Evolutionary conservation across 2,329 filamentous ascomycete species (phyloP), one percentile per base, ranked within the genome.

Genomic region (Pseudogymnoascus sp.): DNA sequence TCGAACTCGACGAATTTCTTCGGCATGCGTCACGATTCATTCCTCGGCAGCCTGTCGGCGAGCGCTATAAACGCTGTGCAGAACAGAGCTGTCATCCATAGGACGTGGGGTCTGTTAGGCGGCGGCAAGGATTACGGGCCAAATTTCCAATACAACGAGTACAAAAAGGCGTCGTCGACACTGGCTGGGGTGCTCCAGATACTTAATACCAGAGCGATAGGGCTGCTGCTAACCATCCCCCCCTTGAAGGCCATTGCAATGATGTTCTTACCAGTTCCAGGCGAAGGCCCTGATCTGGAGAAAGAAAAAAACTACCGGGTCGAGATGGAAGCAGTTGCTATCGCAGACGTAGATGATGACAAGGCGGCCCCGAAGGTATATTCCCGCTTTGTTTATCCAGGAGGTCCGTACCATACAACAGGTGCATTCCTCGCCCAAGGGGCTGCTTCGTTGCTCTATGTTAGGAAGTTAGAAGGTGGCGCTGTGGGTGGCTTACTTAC

Each of bases 401-500:
- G 64, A 1, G 67, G 66, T 5, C 21, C 62, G 6, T 71, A 70
- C 50, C 61, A 66, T 14, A 21, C 64, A 11, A 69, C 68, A 3
- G 68, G 61, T 8, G 63, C 69, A 8, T 64, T 68, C 6, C 37
- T 70, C 4, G 65, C 66, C 1, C 62, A 70, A 2, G 69, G 53
- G 16, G 69, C 66, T 14, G 66, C 68, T 16, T 68, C 64, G 14
- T 63, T 70, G 16, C 56, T 70, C 14, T 70, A 68, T 37, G 37
- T 21, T 8, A 65, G 66, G 21, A 63, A 63, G 12, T 16, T 53
- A 14, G 46, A 53, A 8, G 46, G 46, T 4, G 25, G n/a, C 23
- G 46, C 90, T 11, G 79, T 79, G 1, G 89, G 89, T 16, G 89
- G 89, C 2, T 77, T 91, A 18, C 84, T 89, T 66, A 93, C 90